Conservation (phyloP, 805 yeast genomes). For the Barnettozyma vustinii region DNA sequence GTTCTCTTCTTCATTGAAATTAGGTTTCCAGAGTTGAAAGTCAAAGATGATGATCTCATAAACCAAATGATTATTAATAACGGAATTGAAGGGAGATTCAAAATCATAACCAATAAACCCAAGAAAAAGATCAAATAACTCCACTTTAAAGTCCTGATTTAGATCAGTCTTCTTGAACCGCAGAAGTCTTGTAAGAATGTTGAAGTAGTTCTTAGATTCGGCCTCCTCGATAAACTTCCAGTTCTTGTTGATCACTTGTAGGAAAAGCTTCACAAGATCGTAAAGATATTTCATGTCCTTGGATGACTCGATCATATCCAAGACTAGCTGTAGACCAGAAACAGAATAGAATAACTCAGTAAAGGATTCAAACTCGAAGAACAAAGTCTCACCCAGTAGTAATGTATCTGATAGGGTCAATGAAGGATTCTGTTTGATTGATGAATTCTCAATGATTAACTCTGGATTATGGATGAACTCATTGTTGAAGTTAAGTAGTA, state of each 20-base stretch:
- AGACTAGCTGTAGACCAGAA: conserved; percentile 47
- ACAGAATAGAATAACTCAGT: conserved; percentile 27
- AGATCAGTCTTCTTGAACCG: conserved; percentile 35
- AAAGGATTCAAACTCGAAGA: conserved; percentile 7
- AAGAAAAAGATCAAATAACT: conserved; percentile 44
- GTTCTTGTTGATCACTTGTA: conserved; percentile 38
- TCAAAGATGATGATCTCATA: conserved; percentile 59
- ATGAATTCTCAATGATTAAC: background rate
- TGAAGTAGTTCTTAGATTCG: conserved; percentile 56
- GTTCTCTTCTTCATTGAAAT: conserved; percentile 15
- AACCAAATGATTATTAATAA: conserved; percentile 49
- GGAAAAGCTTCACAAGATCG: conserved; percentile 34
- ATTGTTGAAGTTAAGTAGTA: conserved; percentile 18
- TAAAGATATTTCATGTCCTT: conserved; percentile 30
- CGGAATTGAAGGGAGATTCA: conserved; percentile 45
- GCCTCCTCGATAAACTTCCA: conserved; percentile 53
- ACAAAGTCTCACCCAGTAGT: conserved; percentile 11
- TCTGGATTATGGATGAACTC: conserved; percentile 3
- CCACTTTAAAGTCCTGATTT: conserved; percentile 29
- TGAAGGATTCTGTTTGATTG: background rate
- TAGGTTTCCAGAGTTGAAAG: conserved; percentile 50
- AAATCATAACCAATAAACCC: conserved; percentile 52
- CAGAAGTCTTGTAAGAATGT: conserved; percentile 48
- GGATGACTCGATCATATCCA: conserved; percentile 43
- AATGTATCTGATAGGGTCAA: conserved; percentile 1